Percentiles rank a stretch among this genome's conserved stretches.
phyloP scores from a whole-genome alignment of 495 filamentous ascomycete genomes.

The Pseudoneurospora amorphoporcata region DNA sequence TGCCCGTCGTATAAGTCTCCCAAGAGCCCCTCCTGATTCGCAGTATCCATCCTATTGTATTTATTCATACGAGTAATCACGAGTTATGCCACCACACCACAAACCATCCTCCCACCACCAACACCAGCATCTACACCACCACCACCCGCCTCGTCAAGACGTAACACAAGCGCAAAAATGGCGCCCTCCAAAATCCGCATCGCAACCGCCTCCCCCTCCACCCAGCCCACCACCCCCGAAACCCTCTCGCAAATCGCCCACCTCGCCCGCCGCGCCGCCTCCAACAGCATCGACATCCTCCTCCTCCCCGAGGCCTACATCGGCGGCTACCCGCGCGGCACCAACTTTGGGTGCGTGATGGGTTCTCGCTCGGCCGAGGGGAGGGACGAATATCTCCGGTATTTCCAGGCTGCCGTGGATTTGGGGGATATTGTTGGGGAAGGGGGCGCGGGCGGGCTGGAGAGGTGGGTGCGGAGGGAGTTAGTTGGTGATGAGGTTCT shows the following conservation, averaged over 20 bases:
- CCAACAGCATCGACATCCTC: conserved; percentile 56
- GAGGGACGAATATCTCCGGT: conserved; percentile 72
- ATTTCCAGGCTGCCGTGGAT: conserved; percentile 72
- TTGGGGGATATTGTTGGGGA: conserved; percentile 71
- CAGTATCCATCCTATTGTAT: no score
- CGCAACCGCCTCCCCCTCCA: conserved; percentile 68
- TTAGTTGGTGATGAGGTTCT: conserved; percentile 40
- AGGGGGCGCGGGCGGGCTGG: conserved; percentile 49
- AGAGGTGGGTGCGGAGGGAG: conserved; percentile 58
- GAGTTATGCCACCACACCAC: not conserved
- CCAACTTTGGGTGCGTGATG: conserved; percentile 62
- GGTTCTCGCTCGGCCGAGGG: conserved; percentile 58
- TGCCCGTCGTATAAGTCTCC: not conserved
- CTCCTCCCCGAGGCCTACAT: conserved; percentile 92
- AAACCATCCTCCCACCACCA: not conserved
- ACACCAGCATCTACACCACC: not conserved
- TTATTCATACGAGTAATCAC: no score
- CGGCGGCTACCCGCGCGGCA: conserved; percentile 85
- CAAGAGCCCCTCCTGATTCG: no score
- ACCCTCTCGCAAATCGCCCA: conserved; percentile 57
- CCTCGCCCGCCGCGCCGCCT: conserved; percentile 42
- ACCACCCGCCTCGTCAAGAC: not conserved
- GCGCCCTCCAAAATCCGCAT: conserved; percentile 45
- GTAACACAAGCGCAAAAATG: not conserved
- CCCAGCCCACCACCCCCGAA: conserved; percentile 48